These are phyloP conservation scores for Centrapalus pauciflorus DNA, from an alignment of 129 eudicot genomes.

Conservation along the genomic window DNA sequence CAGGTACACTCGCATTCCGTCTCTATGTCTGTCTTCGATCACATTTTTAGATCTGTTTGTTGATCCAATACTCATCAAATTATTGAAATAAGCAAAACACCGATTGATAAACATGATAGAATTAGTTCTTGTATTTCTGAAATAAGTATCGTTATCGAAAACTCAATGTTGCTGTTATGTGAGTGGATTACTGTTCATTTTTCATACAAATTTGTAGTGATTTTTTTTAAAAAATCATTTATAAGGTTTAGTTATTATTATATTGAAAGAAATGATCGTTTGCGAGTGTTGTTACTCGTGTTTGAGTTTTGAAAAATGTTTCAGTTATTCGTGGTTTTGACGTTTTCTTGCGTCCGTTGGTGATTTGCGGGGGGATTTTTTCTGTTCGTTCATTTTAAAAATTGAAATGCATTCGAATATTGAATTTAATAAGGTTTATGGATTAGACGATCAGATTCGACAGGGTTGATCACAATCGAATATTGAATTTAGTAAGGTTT, in stretches of 20 bases:
- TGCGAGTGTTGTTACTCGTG: not conserved
- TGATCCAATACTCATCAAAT: not conserved
- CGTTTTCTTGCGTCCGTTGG: not conserved
- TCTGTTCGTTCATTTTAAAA: not conserved
- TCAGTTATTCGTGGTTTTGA: not conserved
- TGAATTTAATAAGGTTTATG: not conserved
- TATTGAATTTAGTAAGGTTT: not conserved
- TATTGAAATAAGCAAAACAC: not conserved
- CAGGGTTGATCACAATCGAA: conserved; percentile 3
- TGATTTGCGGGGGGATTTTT: not conserved
- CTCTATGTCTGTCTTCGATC: not conserved
- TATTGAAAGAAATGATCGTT: not conserved
- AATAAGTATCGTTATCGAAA: not conserved
- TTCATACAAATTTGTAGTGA: not conserved
- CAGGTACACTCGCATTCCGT: conserved; percentile 7
- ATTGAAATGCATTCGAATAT: not conserved
- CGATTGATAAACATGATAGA: conserved; percentile 9
- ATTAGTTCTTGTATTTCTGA: not conserved
- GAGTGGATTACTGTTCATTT: not conserved
- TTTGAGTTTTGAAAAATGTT: not conserved
- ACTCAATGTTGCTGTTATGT: not conserved
- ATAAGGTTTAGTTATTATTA: not conserved
- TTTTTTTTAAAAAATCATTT: not conserved
- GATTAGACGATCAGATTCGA: not conserved
- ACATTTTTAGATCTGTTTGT: conserved; percentile 4